phyloP scores from a whole-genome alignment of 2,329 filamentous ascomycete species.

The Penicillium sp. region DNA sequence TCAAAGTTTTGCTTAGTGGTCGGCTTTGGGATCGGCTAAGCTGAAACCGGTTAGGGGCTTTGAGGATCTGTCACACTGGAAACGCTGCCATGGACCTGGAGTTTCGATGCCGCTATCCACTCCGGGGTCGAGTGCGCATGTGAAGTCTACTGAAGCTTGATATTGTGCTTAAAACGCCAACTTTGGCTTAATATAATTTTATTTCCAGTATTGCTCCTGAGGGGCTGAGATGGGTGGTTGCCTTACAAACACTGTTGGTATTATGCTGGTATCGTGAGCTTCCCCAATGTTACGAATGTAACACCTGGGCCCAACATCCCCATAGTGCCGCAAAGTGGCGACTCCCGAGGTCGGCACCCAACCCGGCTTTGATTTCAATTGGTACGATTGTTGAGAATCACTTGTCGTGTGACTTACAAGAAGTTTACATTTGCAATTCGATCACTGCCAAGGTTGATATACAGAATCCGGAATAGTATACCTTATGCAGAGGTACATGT shows the following conservation, averaged over 20 bases:
- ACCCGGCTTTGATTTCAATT: background rate
- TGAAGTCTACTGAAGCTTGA: conserved; percentile 10
- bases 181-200: background rate
- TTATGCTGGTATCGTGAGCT: conserved; percentile 8
- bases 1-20: conserved; percentile 14
- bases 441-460: background rate
- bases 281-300: conserved; percentile 9
- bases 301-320: conserved; percentile 3
- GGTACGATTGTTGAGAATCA: background rate
- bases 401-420: conserved; percentile 2
- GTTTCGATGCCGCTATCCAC: conserved; percentile 7
- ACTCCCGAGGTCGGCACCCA: conserved; percentile 9
- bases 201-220: background rate
- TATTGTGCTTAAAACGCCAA: background rate
- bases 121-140: conserved; percentile 18
- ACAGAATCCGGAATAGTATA: background rate
- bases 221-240: conserved; percentile 3
- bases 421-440: background rate
- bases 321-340: conserved; percentile 10
- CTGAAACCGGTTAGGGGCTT: conserved; percentile 7
- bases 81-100: background rate
- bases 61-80: conserved; percentile 16
- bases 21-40: conserved; percentile 13
- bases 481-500: background rate
- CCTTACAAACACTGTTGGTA: conserved; percentile 15